Conservation (phyloP, 73 alveolate genomes). For the Breviolum minutum region DNA sequence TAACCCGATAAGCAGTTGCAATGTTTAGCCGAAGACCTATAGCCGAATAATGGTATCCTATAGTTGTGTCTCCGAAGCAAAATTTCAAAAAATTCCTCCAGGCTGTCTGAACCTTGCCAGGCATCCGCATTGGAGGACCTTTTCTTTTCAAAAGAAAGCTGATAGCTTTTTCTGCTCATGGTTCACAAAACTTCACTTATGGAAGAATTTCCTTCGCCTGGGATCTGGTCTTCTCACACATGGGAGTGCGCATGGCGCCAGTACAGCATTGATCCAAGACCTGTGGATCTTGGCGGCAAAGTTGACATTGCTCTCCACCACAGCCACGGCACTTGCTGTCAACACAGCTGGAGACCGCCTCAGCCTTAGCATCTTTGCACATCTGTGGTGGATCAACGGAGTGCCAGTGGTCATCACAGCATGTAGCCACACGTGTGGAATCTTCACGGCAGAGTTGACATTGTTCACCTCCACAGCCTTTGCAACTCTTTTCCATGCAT, state of each 20-base stretch:
- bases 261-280: constrained; percentile 42
- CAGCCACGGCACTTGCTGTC: constrained; percentile 20
- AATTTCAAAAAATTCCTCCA: not conserved
- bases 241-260: constrained; percentile 25
- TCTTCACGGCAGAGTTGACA: constrained; percentile 55
- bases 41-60: too few species aligned
- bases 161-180: not conserved
- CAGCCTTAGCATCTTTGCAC: constrained; percentile 36
- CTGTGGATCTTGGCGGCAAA: constrained; percentile 13
- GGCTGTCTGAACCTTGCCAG: constrained; percentile 22
- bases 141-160: not conserved
- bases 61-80: too few species aligned
- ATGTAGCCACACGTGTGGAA: not conserved
- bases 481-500: constrained; percentile 53
- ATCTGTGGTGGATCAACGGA: constrained; percentile 74
- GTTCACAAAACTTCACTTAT: not conserved
- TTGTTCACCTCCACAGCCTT: constrained; percentile 59
- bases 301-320: constrained; percentile 32
- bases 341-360: constrained; percentile 15
- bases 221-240: constrained; percentile 12
- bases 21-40: not conserved
- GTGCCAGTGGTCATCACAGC: constrained; percentile 71
- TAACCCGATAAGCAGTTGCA: not conserved
- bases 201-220: not conserved
- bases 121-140: not conserved